Evolutionary conservation across 306 rosid species (phyloP).

Genomic region (Psophocarpus tetragonolobus): DNA sequence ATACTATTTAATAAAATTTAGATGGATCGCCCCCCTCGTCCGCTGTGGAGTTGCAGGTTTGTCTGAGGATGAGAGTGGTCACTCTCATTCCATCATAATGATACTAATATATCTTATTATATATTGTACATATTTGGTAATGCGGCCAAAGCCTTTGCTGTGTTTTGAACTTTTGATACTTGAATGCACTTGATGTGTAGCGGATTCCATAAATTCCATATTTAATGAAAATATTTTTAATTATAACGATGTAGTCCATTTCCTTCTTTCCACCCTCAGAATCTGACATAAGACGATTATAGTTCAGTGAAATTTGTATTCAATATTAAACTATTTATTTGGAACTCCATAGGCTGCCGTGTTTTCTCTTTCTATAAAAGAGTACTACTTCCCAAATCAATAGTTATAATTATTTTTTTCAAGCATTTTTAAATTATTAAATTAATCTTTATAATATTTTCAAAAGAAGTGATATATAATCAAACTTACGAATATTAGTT

Average conservation of each 20-base stretch:
- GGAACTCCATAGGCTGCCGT: background rate
- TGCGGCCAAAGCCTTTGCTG: constrained; percentile 38
- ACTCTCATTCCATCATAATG: constrained; percentile 39
- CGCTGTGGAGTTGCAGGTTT: constrained; percentile 45
- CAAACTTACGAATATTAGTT: background rate
- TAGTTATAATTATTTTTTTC: background rate
- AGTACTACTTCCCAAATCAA: background rate
- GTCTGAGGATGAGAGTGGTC: constrained; percentile 39
- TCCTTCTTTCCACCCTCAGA: background rate
- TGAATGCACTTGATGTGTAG: background rate
- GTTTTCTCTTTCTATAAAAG: background rate
- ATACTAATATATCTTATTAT: background rate
- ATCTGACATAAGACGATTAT: background rate
- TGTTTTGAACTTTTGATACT: background rate
- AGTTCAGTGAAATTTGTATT: background rate
- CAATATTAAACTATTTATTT: background rate
- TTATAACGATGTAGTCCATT: background rate
- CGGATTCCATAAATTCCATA: background rate
- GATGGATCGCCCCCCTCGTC: constrained; percentile 46
- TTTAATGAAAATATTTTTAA: background rate
- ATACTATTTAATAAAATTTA: background rate
- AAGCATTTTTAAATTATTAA: background rate
- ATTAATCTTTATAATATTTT: background rate
- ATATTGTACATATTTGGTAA: constrained; percentile 36
- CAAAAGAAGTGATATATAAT: background rate